Conservation (phyloP, 2,329 filamentous ascomycete species). For the Verticillium klebahnii region DNA sequence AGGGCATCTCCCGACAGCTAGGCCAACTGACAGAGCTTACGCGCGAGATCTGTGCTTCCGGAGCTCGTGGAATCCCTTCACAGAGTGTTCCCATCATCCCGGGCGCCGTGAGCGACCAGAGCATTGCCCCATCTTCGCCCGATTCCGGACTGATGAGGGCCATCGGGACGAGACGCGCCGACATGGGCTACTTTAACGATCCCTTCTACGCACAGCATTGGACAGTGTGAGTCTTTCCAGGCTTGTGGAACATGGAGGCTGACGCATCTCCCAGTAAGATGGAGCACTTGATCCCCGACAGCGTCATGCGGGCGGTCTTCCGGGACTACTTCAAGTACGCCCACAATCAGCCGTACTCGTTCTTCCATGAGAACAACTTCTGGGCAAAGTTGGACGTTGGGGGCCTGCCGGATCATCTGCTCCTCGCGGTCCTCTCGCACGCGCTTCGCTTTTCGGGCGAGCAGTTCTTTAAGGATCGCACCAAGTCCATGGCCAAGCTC, state of each 20-base stretch:
- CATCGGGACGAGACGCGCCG: neutral
- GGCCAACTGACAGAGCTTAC: constrained; percentile 1
- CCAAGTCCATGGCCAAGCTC: neutral
- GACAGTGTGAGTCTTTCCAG: neutral
- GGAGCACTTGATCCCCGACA: neutral
- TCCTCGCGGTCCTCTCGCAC: neutral
- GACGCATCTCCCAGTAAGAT: neutral
- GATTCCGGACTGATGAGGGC: neutral
- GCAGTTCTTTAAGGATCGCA: neutral
- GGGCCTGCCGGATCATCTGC: neutral
- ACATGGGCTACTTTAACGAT: neutral
- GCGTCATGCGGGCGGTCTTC: constrained; percentile 9
- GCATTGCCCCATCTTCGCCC: neutral
- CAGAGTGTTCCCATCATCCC: neutral
- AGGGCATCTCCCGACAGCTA: neutral
- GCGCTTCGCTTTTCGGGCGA: neutral
- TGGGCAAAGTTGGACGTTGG: constrained; percentile 18
- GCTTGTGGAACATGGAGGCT: neutral
- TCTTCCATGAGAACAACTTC: constrained; percentile 28
- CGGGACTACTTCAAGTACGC: constrained; percentile 26
- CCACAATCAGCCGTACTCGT: constrained; percentile 32
- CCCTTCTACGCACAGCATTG: neutral
- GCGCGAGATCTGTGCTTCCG: neutral
- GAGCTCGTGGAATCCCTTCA: neutral
- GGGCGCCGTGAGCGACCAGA: neutral